phyloP scores from a whole-genome alignment of 2,329 filamentous ascomycete genomes.

The Aspergillus floridensis region DNA sequence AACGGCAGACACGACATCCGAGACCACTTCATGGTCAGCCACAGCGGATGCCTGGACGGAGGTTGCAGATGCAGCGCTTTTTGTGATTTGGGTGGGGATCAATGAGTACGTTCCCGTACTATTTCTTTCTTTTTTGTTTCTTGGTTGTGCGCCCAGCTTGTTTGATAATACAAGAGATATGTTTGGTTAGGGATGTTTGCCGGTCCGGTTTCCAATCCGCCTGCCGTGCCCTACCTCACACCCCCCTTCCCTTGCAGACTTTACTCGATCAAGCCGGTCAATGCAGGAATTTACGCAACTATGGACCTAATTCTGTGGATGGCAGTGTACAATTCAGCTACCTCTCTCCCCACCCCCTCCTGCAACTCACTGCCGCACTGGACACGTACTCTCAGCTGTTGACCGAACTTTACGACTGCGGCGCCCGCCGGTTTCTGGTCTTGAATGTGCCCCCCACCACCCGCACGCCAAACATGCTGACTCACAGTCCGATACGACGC shows the following conservation, averaged over 20 bases:
- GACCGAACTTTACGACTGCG: conserved; percentile 1
- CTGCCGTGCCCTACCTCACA: too few relatives aligned
- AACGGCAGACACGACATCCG: not conserved
- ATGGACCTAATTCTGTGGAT: too few relatives aligned
- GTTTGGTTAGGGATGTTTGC: not conserved
- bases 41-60: not conserved
- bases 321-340: not conserved
- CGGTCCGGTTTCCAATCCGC: not conserved
- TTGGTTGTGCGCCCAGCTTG: not conserved
- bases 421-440: conserved; percentile 3
- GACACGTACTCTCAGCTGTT: not conserved
- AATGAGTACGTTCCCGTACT: not conserved
- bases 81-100: not conserved
- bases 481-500: not conserved
- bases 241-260: not conserved
- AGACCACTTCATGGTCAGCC: too few relatives aligned
- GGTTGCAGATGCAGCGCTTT: not conserved
- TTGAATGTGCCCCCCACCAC: conserved; percentile 5
- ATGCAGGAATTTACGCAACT: too few relatives aligned
- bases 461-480: conserved; percentile 2
- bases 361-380: not conserved
- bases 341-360: not conserved
- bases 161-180: too few relatives aligned
- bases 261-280: not conserved
- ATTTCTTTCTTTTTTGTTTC: not conserved